Evolutionary conservation across 2,329 filamentous ascomycete genomes (phyloP).

Genomic region (Xylaria polymorpha): DNA sequence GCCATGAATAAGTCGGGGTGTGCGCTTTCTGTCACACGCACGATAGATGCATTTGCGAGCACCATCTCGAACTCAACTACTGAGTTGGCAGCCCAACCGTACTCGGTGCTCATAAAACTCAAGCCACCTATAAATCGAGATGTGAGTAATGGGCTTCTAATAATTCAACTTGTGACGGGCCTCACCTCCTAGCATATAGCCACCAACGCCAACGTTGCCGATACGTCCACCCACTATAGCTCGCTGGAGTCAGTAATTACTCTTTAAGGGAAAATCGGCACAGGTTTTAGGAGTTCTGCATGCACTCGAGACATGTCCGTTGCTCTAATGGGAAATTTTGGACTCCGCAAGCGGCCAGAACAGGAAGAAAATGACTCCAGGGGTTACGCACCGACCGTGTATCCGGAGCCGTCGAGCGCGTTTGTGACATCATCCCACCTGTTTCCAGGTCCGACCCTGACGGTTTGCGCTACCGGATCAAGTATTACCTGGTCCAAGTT

Average conservation of each 20-base stretch:
- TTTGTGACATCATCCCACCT: constrained; percentile 56
- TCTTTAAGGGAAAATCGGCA: too few species aligned
- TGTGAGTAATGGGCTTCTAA: constrained; percentile 12
- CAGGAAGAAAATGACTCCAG: too few species aligned
- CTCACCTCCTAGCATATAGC: constrained; percentile 65
- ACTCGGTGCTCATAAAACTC: constrained; percentile 63
- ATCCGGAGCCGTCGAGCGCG: constrained; percentile 56
- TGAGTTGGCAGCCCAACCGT: constrained; percentile 64
- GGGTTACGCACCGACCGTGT: too few species aligned
- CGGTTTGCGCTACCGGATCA: constrained; percentile 52
- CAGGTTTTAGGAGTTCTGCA: too few species aligned
- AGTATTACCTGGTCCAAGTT: constrained; percentile 57
- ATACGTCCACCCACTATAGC: constrained; percentile 60
- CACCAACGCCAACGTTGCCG: constrained; percentile 61
- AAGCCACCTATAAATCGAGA: constrained; percentile 57
- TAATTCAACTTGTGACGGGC: constrained; percentile 52
- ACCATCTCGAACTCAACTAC: constrained; percentile 64
- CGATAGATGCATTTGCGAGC: constrained; percentile 60
- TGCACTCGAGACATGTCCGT: too few species aligned
- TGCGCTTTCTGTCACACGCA: constrained; percentile 56
- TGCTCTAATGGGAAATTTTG: too few species aligned
- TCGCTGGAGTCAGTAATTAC: too few species aligned
- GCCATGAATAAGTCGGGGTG: constrained; percentile 64
- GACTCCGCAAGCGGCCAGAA: too few species aligned
- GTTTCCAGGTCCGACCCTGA: constrained; percentile 59